Percentiles rank a stretch among this genome's conserved stretches.
Conservation (phyloP, 805 yeast species). For the Metschnikowia reukaufii region DNA sequence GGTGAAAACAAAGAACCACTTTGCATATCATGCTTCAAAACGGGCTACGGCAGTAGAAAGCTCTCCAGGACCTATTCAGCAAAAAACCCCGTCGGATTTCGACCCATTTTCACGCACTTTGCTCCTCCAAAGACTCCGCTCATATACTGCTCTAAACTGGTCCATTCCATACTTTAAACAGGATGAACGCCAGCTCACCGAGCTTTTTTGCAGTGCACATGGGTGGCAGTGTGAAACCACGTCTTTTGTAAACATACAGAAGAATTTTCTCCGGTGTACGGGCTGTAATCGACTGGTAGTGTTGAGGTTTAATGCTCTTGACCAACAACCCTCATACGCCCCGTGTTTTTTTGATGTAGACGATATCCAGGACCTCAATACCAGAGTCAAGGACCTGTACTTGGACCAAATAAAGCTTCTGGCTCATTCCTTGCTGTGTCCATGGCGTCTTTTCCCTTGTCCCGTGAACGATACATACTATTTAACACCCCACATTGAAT, state of each 20-base stretch:
- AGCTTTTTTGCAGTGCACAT: slow-evolving; percentile 47
- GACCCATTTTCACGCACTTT: slow-evolving; percentile 39
- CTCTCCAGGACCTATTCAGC: slow-evolving; percentile 1
- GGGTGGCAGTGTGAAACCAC: slow-evolving; percentile 54
- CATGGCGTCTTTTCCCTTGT: slow-evolving; percentile 38
- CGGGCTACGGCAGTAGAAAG: slow-evolving; percentile 1
- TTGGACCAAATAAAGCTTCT: slow-evolving; percentile 22
- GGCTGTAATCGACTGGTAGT: slow-evolving; percentile 31
- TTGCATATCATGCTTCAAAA: slow-evolving; percentile 35
- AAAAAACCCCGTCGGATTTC: slow-evolving; percentile 19
- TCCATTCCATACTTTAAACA: slow-evolving; percentile 25
- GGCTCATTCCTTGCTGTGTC: slow-evolving; percentile 35
- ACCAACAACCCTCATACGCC: slow-evolving; percentile 15
- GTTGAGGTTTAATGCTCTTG: slow-evolving; percentile 27
- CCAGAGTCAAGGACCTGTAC: slow-evolving; percentile 26
- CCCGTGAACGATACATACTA: slow-evolving; percentile 37
- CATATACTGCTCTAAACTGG: slow-evolving; percentile 52
- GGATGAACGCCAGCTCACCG: slow-evolving; percentile 33
- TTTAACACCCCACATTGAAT: slow-evolving; percentile 30
- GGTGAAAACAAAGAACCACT: slow-evolving; percentile 38
- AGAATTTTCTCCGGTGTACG: slow-evolving; percentile 36
- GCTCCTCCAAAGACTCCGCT: slow-evolving; percentile 41
- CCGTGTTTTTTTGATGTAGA: slow-evolving; percentile 17
- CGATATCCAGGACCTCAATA: slow-evolving; percentile 28
- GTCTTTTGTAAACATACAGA: slow-evolving; percentile 21